A percentile compares a stretch with the other conserved stretches of the same genome.
phyloP scores from a whole-genome alignment of 345 rosid species.

The Eutrema yunnanense region DNA sequence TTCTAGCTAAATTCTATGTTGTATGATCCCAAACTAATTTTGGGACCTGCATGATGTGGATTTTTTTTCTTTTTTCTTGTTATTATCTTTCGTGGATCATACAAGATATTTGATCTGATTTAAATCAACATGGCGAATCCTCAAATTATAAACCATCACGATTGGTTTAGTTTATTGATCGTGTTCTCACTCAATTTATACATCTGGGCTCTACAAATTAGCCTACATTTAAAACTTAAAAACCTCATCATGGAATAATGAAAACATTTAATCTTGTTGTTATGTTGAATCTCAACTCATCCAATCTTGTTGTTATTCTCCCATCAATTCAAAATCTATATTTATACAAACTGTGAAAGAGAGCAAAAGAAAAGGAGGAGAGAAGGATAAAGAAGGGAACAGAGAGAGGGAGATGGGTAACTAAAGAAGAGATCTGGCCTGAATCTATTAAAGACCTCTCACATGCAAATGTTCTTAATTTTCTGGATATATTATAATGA shows the following conservation, averaged over 20 bases:
- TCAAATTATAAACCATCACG: neutral
- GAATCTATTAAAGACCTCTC: constrained; percentile 14
- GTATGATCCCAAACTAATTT: neutral
- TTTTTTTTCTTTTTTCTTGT: neutral
- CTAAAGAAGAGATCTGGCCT: constrained; percentile 17
- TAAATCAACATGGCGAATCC: neutral
- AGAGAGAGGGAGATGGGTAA: constrained; percentile 17
- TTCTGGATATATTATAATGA: neutral
- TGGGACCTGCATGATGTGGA: neutral
- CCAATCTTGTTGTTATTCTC: neutral
- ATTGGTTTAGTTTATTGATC: neutral
- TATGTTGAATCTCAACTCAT: neutral
- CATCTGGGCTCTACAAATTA: neutral
- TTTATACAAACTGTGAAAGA: neutral
- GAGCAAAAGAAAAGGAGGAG: neutral
- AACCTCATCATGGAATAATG: neutral
- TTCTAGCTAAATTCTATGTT: neutral
- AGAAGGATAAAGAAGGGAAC: constrained; percentile 2
- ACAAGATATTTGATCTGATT: neutral
- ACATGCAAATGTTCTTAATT: constrained; percentile 17
- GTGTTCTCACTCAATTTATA: neutral
- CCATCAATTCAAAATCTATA: neutral
- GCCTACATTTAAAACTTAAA: neutral
- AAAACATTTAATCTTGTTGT: neutral
- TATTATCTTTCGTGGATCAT: neutral